These are phyloP conservation scores for Pisolithus sp. DNA, from an alignment of 768 basidiomycete genomes.

Conservation along the genomic window DNA sequence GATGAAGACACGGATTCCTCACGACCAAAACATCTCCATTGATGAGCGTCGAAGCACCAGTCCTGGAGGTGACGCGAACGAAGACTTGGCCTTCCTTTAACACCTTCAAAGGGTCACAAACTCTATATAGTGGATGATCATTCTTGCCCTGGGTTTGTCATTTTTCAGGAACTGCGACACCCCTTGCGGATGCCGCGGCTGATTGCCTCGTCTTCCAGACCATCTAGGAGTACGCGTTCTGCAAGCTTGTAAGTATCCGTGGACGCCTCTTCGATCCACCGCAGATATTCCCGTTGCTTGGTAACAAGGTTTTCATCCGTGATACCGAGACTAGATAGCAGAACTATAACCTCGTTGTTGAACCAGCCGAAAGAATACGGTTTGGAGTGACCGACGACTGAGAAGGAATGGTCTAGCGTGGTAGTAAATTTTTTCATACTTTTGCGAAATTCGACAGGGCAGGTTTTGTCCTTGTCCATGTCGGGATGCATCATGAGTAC, in stretches of 20 bases:
- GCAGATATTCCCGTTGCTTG: slow-evolving; percentile 54
- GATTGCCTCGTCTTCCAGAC: slow-evolving; percentile 41
- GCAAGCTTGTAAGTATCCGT: slow-evolving; percentile 41
- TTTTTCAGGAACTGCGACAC: slow-evolving; percentile 47
- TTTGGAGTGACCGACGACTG: slow-evolving; percentile 57
- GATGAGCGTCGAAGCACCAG: slow-evolving; percentile 49
- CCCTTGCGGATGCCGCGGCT: slow-evolving; percentile 32
- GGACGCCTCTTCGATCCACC: slow-evolving; percentile 50
- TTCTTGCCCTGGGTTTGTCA: slow-evolving; percentile 47
- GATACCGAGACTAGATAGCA: slow-evolving; percentile 58
- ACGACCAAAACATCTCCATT: slow-evolving; percentile 60
- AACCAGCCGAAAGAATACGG: slow-evolving; percentile 59
- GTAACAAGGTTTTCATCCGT: slow-evolving; percentile 44
- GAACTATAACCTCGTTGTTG: slow-evolving; percentile 65
- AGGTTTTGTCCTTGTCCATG: slow-evolving; percentile 40
- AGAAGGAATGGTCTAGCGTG: slow-evolving; percentile 52
- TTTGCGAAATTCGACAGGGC: slow-evolving; percentile 52
- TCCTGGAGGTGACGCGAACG: slow-evolving; percentile 48
- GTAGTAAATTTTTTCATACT: slow-evolving; percentile 69
- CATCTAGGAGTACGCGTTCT: slow-evolving; percentile 49
- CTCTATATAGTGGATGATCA: slow-evolving; percentile 61
- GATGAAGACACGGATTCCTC: slow-evolving; percentile 64
- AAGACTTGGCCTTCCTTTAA: slow-evolving; percentile 60
- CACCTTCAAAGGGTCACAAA: slow-evolving; percentile 61
- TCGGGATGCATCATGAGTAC: slow-evolving; percentile 61